Base-by-base conservation (phyloP, 148 eudicot genomes). In the Pharnaceum exiguum region DNA sequence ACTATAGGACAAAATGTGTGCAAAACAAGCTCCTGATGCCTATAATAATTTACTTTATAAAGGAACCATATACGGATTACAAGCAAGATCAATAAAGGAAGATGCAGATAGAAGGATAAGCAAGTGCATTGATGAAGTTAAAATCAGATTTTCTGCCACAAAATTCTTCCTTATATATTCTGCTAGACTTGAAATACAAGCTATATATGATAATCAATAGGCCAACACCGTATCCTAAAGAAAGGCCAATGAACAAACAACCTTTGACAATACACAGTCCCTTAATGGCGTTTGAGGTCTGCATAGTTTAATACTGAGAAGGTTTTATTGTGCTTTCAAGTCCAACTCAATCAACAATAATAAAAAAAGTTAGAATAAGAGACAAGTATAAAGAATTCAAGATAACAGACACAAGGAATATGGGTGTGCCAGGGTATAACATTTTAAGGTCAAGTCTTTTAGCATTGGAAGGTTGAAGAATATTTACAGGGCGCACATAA, bases 311-410 rank as follows among this genome's bases (percentile, higher is more conserved):
- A 57, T 68, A 68, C 55, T 71, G 35, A 59, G 49, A 63, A 72
- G 71, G 51, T 68, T 57, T 68, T 68, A 36, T 64, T 59, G 63
- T 60, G 39, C 62, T 68, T 50, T 50, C 70, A 68, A 62, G 62
- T 53, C 52, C 66, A 35, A 27, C 61, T 65, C 60, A 59, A 46
- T 59, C 42, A 55, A 54, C 57, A 73, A 50, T 44, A 9, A 43
- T 29, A 27, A 47, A 30, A 27, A 24, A 39, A 57, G 10, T 15
- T 13, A 35, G 15, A 62, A 24, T 30, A 6, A 57, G 27, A 51
- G 40, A 16, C 24, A 26, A 31, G 23, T 29, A 51, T 13, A 25
- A 49, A 36, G 22, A 68, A 17, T 8, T 6, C 22, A 38, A 23
- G 37, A 26, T 57, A 48, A 21, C 42, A 57, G 29, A 32, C 43